phyloP scores from a whole-genome alignment of 208 protist genomes.

The Leishmania martiniquensis region DNA sequence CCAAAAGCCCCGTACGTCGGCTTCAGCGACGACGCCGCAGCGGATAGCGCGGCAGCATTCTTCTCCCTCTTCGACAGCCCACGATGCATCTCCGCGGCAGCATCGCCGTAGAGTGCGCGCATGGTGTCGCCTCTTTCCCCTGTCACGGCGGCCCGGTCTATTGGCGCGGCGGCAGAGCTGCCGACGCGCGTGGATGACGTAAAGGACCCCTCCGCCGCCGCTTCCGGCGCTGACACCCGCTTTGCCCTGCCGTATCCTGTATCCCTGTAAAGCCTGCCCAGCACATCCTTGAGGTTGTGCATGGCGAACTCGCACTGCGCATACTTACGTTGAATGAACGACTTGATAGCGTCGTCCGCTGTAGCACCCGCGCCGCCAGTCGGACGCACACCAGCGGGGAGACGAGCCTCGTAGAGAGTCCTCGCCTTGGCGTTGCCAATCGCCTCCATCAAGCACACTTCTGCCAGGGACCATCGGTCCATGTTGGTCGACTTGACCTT shows the following conservation, averaged over 20 bases:
- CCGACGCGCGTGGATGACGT: not conserved
- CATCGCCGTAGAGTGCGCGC: conserved; percentile 41
- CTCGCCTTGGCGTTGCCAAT: conserved; percentile 77
- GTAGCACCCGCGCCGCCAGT: conserved; percentile 6
- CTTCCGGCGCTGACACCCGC: not conserved
- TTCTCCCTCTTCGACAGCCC: not conserved
- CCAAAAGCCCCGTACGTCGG: conserved; percentile 77
- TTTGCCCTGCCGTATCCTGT: conserved; percentile 58
- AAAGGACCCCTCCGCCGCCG: not conserved
- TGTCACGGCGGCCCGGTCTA: conserved; percentile 35
- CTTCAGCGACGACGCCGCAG: conserved; percentile 17
- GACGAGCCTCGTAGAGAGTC: conserved; percentile 56
- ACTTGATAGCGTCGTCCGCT: conserved; percentile 44
- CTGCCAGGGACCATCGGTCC: conserved; percentile 80
- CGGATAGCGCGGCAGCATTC: not conserved
- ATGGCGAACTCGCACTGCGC: conserved; percentile 62
- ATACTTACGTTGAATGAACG: conserved; percentile 82
- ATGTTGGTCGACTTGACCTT: conserved; percentile 95
- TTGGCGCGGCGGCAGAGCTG: not conserved
- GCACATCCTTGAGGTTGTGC: conserved; percentile 39
- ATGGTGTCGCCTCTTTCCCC: conserved; percentile 55
- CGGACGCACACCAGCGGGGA: conserved; percentile 26
- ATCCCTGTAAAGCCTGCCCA: conserved; percentile 58
- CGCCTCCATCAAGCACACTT: conserved; percentile 71
- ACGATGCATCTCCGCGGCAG: conserved; percentile 15